A percentile compares a stretch with the other conserved stretches of the same genome.
Conservation (phyloP, 2,329 filamentous ascomycete genomes). For the Capronia americana region DNA sequence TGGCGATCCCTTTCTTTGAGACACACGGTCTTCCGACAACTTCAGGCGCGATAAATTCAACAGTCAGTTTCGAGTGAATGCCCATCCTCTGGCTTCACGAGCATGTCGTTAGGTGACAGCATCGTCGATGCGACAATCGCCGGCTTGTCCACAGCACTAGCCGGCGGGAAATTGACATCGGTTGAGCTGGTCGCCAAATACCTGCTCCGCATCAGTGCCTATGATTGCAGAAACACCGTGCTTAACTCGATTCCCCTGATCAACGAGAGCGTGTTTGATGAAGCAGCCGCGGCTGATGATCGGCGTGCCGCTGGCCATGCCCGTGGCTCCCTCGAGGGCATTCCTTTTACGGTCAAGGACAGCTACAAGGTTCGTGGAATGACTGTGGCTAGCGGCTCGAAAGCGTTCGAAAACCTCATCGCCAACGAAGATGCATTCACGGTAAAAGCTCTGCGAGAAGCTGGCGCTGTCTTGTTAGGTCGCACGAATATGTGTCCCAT, state of each 20-base stretch:
- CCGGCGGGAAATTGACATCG: slow-evolving; percentile 49
- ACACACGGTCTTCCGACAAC: background rate
- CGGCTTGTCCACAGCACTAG: slow-evolving; percentile 53
- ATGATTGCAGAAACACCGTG: slow-evolving; percentile 51
- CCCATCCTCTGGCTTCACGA: background rate
- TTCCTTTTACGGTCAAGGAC: slow-evolving; percentile 65
- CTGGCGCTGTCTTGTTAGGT: slow-evolving; percentile 60
- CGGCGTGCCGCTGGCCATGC: slow-evolving; percentile 49
- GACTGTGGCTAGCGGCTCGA: slow-evolving; percentile 61
- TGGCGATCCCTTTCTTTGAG: background rate
- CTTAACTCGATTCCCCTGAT: slow-evolving; percentile 59
- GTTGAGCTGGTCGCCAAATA: slow-evolving; percentile 56
- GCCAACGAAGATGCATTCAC: slow-evolving; percentile 61
- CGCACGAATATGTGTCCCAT: slow-evolving; percentile 67
- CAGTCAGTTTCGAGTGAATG: background rate
- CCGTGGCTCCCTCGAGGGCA: slow-evolving; percentile 58
- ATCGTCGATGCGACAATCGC: slow-evolving; percentile 58
- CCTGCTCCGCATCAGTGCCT: slow-evolving; percentile 55
- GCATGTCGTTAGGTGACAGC: slow-evolving; percentile 1
- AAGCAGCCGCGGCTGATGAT: slow-evolving; percentile 56
- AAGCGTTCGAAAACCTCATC: slow-evolving; percentile 59
- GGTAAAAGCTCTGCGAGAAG: slow-evolving; percentile 55
- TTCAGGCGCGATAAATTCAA: background rate
- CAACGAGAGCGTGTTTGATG: slow-evolving; percentile 55
- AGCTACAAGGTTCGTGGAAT: slow-evolving; percentile 62